Percentiles rank a stretch among this genome's conserved stretches.
These are phyloP conservation scores for Paxillus ammoniavirescens DNA, from an alignment of 768 basidiomycete species.

Conservation along the genomic window DNA sequence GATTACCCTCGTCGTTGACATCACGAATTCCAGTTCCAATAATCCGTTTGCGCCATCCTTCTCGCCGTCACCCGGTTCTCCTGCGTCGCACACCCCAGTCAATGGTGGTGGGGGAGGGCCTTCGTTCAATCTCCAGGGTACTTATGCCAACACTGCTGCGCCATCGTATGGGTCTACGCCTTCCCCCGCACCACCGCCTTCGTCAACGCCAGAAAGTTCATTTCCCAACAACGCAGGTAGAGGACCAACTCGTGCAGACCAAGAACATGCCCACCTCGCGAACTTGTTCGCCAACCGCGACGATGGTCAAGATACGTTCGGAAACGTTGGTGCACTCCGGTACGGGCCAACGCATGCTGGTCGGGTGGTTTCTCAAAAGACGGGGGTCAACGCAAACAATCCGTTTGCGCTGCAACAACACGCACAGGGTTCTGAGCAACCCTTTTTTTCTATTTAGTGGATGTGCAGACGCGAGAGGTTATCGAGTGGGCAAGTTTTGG, in stretches of 20 bases:
- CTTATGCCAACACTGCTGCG: slow-evolving; percentile 50
- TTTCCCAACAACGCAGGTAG: slow-evolving; percentile 14
- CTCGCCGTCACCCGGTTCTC: slow-evolving; percentile 28
- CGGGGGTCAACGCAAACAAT: slow-evolving; percentile 51
- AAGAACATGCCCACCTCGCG: slow-evolving; percentile 74
- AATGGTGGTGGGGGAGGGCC: slow-evolving; percentile 38
- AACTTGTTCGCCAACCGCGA: slow-evolving; percentile 83
- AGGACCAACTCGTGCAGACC: slow-evolving; percentile 52
- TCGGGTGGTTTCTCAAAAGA: slow-evolving; percentile 43
- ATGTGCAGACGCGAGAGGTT: neutral
- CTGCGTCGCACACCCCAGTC: slow-evolving; percentile 35
- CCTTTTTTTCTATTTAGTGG: slow-evolving; percentile 72
- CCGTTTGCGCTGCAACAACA: slow-evolving; percentile 66
- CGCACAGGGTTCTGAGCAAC: slow-evolving; percentile 59
- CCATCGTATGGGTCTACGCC: slow-evolving; percentile 36
- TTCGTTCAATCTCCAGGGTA: slow-evolving; percentile 68
- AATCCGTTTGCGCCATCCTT: slow-evolving; percentile 82
- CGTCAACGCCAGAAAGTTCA: slow-evolving; percentile 39
- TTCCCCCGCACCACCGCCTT: slow-evolving; percentile 41
- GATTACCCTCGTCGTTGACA: slow-evolving; percentile 17
- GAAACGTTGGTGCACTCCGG: slow-evolving; percentile 80
- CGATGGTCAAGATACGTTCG: slow-evolving; percentile 94
- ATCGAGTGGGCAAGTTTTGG: neutral
- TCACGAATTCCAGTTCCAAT: slow-evolving; percentile 66
- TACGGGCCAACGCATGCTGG: slow-evolving; percentile 63